Base-by-base conservation (phyloP, 441 rosid genomes). In the Manihot esculenta region DNA sequence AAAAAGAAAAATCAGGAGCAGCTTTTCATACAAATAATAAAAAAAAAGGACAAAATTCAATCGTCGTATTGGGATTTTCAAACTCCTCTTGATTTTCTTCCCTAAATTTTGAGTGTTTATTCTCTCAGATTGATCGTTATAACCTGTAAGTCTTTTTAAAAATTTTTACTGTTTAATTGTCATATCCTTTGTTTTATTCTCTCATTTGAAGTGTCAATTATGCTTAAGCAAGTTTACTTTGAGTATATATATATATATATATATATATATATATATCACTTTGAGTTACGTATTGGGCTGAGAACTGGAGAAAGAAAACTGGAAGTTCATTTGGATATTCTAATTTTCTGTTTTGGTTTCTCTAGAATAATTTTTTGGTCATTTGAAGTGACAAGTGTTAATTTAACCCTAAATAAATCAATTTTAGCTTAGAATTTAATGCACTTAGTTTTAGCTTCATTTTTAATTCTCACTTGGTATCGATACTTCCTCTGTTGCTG, bases 171-270 rank as follows among this genome's bases (percentile, higher is more conserved):
- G 35, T 30, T 30, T 30, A 30, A 10, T 5, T 18, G 12, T 23
- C 35, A 30, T 48, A 55, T 42, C 64, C 35, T 12, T 57, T 38
- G 17, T 38, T 38, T 42, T 62, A n/a, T 44, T 30, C 5, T 10
- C 56, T 35, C 35, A 57, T 35, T 64, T 69, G 45, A 54, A 70
- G 66, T 66, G 47, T 69, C 68, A 54, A 44, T 63, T 56, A 20
- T 45, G 64, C 70, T 68, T 18, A n/a, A 23, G 10, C n/a, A 14
- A 18, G 0, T 13, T 7, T 49, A 24, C 30, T 24, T 57, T 59
- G 35, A 30, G 35, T 6, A 35, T 35, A 35, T 6, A 35, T 35
- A 35, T 35, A 6, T 35, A 35, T 35, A 35, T 35, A 30, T 30
- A 30, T 30, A 30, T 30, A 30, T 30, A 30, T 30, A 30, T 30